These are phyloP conservation scores for Pterocarpus santalinus DNA, from an alignment of 306 rosid species.

Conservation along the genomic window DNA sequence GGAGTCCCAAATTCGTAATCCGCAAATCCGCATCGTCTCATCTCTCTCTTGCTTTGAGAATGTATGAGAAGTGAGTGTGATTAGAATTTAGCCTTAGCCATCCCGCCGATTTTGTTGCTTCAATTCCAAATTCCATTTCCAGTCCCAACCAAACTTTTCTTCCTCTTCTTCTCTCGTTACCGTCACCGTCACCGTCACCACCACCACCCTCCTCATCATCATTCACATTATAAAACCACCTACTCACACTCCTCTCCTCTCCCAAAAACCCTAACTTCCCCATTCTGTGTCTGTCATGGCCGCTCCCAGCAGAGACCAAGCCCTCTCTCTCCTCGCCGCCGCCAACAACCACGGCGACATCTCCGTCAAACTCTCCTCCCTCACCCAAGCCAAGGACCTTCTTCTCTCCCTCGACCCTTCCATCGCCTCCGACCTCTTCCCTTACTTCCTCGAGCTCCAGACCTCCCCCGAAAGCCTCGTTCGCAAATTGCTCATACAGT, in stretches of 20 bases:
- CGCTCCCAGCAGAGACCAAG: slow-evolving; percentile 66
- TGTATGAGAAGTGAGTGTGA: slow-evolving; percentile 25
- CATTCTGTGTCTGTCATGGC: slow-evolving; percentile 57
- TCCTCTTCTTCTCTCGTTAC: too few relatives aligned
- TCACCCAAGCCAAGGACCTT: slow-evolving; percentile 78
- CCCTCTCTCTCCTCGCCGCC: slow-evolving; percentile 88
- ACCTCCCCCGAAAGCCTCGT: slow-evolving; percentile 83
- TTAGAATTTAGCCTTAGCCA: slow-evolving; percentile 10
- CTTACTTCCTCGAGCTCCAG: slow-evolving; percentile 91
- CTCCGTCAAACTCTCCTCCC: slow-evolving; percentile 79
- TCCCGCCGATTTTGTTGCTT: slow-evolving; percentile 34
- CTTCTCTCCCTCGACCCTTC: slow-evolving; percentile 75
- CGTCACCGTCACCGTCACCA: too few relatives aligned
- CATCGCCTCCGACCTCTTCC: slow-evolving; percentile 73
- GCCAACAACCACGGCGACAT: slow-evolving; percentile 97
- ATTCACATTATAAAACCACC: neutral
- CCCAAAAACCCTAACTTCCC: slow-evolving; percentile 56
- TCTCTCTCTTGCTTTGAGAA: neutral
- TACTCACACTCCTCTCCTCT: neutral
- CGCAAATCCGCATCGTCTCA: slow-evolving; percentile 25
- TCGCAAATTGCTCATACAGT: slow-evolving; percentile 85
- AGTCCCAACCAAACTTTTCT: neutral
- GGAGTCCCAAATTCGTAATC: neutral
- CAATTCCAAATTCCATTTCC: slow-evolving; percentile 32
- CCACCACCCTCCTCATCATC: too few relatives aligned